A percentile compares a stretch with the other conserved stretches of the same genome.
Evolutionary conservation across 179 eudicot genomes (phyloP).

Genomic region (Actinidia arguta): DNA sequence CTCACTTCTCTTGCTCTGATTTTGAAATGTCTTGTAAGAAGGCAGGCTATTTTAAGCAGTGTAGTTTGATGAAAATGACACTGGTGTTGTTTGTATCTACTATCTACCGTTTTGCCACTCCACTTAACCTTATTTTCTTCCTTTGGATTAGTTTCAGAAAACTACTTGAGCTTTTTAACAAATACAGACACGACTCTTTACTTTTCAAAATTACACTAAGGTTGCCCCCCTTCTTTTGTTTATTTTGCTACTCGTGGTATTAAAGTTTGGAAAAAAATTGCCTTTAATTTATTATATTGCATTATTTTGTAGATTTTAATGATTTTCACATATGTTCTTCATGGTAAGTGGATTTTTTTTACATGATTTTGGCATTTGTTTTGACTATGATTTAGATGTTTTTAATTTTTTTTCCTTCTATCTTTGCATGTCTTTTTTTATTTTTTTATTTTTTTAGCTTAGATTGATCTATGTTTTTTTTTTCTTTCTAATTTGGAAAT

Average conservation of each 20-base stretch:
- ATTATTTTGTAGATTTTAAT: neutral
- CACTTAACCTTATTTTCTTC: neutral
- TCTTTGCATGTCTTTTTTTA: no score
- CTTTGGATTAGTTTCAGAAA: neutral
- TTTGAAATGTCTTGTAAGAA: neutral
- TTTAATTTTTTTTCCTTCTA: no score
- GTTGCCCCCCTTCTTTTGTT: no score
- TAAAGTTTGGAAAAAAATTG: neutral
- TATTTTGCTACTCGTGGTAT: neutral
- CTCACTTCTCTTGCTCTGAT: neutral
- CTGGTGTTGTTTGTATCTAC: neutral
- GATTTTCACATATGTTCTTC: no score
- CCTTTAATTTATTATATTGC: neutral
- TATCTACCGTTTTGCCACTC: neutral
- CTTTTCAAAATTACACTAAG: no score
- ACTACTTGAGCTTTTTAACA: neutral
- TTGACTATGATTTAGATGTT: no score
- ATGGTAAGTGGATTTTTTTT: no score
- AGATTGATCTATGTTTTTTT: no score
- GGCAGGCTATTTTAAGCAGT: neutral
- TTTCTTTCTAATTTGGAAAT: no score
- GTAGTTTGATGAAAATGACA: neutral
- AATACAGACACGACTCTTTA: neutral
- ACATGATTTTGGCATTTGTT: no score
- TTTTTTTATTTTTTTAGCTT: no score